Evolutionary conservation across 257 asterid species (phyloP), one percentile per base, ranked within the genome.

Genomic region (Knoxia roxburghii): DNA sequence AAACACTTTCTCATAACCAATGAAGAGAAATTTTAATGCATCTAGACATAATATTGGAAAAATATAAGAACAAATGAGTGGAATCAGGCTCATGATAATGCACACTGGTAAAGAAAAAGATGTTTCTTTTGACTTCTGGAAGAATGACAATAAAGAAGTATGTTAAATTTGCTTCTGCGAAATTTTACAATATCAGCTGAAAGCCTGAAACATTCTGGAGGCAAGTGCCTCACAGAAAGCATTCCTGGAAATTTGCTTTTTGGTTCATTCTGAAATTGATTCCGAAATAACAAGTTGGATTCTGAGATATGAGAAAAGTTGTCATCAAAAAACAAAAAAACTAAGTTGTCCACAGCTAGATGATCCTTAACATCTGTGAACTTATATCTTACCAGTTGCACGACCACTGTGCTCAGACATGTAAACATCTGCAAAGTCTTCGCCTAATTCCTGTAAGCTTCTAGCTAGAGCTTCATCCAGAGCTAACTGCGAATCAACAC

Each of bases 381-480:
- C 29, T 17, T 14, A 21, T 10, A 43, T 17, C 51, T 78, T 83
- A 87, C 91, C 95, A 78, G 74, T 65, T 41, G 46, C 53, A 32
- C 69, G 65, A 52, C 57, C 79, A 72, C 68, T 81, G 13, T 68
- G 80, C 69, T 82, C 87, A 33, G 83, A 75, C 74, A 83, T 41
- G 32, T 73, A 53, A 50, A 84, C 70, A 73, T 73, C 75, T 65
- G 86, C 82, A 76, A 84, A 86, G 72, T 87, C 88, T 35, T 86
- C 94, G 60, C 85, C 97, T 61, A 93, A 45, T n/a, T 73, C 81
- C 75, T 86, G 90, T 79, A 90, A 79, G 67, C 96, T 84, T 80
- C 90, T 80, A 70, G 99, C 99, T 59, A 88, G 65, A 77, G 85
- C 96, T 77, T 93, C 99, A 79, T 93, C 97, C 8, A 85, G 77